These are phyloP conservation scores for Auricularia heimuer DNA, from an alignment of 768 basidiomycete genomes.

Conservation along the genomic window DNA sequence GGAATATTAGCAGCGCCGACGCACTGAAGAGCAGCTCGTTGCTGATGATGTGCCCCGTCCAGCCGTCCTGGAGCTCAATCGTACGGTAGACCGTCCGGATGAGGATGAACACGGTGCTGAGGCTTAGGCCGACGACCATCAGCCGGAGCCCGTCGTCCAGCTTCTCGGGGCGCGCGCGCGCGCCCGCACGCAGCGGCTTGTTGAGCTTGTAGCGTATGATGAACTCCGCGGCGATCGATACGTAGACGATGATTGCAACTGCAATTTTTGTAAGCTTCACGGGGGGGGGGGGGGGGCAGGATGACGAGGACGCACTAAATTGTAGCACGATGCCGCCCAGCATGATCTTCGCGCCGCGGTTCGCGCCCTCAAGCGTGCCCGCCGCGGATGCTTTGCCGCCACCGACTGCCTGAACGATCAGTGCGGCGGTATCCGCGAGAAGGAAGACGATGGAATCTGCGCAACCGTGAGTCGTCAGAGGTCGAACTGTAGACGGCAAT, in stretches of 20 bases:
- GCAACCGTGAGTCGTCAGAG: neutral
- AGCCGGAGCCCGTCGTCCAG: neutral
- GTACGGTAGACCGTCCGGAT: slow-evolving; percentile 46
- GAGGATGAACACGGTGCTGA: slow-evolving; percentile 32
- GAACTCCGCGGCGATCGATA: slow-evolving; percentile 35
- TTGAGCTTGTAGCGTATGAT: slow-evolving; percentile 31
- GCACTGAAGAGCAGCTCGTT: slow-evolving; percentile 39
- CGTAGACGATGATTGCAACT: slow-evolving; percentile 37
- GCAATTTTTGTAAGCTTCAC: neutral
- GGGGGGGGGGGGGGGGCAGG: neutral
- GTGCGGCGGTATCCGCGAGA: slow-evolving; percentile 26
- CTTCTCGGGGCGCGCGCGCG: neutral
- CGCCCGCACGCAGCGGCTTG: slow-evolving; percentile 21
- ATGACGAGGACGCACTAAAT: slow-evolving; percentile 5
- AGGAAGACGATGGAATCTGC: slow-evolving; percentile 7
- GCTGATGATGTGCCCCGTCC: slow-evolving; percentile 39
- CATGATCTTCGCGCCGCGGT: slow-evolving; percentile 11
- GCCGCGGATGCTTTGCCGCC: slow-evolving; percentile 23
- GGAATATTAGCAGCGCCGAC: slow-evolving; percentile 6
- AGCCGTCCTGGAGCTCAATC: slow-evolving; percentile 41
- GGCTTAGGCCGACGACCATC: slow-evolving; percentile 26
- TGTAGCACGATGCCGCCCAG: slow-evolving; percentile 15
- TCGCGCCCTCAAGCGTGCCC: slow-evolving; percentile 6
- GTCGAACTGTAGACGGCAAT: neutral
- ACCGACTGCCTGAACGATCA: slow-evolving; percentile 31